These are phyloP conservation scores for Linnemannia exigua DNA, from an alignment of 192 early-diverging fungal species.

Conservation along the genomic window DNA sequence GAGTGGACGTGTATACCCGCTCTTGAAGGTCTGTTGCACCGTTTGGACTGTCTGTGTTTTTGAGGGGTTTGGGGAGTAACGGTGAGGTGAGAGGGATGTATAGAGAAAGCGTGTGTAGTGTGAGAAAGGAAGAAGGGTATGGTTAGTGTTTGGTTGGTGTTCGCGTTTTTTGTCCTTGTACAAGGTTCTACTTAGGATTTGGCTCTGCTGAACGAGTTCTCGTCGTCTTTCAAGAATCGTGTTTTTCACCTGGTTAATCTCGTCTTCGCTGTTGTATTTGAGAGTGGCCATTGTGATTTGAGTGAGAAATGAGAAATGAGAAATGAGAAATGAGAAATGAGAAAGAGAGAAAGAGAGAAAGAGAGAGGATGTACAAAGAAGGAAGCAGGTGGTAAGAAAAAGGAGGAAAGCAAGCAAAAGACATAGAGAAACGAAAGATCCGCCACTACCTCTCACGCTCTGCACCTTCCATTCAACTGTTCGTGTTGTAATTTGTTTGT, in stretches of 20 bases:
- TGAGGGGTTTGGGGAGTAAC: not conserved
- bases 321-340: too few species aligned
- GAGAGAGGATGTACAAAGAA: too few species aligned
- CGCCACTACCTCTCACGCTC: too few species aligned
- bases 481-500: too few species aligned
- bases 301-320: not conserved
- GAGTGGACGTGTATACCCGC: conserved; percentile 55
- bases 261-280: not conserved
- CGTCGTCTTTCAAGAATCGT: not conserved
- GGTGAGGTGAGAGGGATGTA: too few species aligned
- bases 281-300: not conserved
- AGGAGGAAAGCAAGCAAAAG: too few species aligned
- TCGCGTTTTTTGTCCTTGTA: not conserved
- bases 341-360: not conserved
- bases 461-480: too few species aligned
- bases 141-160: not conserved
- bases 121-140: not conserved
- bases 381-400: too few species aligned
- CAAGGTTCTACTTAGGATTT: not conserved
- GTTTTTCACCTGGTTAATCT: not conserved
- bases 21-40: conserved; percentile 38
- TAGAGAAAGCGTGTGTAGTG: not conserved
- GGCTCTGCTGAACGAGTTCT: not conserved
- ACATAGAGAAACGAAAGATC: too few species aligned
- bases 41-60: conserved; percentile 21